Evolutionary conservation across 2,329 filamentous ascomycete species (phyloP), one percentile per base, ranked within the genome.

Genomic region (Geoglossum cookeanum): DNA sequence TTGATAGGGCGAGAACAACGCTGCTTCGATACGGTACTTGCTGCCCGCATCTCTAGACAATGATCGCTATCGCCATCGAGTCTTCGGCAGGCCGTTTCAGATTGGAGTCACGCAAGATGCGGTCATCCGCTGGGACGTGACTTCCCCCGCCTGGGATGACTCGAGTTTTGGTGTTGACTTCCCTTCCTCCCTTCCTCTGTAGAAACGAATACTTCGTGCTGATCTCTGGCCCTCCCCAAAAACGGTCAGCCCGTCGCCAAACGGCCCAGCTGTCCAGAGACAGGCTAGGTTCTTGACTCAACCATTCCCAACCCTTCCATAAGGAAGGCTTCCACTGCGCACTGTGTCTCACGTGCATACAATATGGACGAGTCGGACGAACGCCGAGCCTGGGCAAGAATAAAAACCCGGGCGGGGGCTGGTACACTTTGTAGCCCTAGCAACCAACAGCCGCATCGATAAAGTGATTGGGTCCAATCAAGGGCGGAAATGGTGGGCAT

Each of bases 361-460:
- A n/a, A 37, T 37, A 11, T 35, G 49, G 22, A 15, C 8, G 49
- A 33, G 30, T 22, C 33, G 30, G 30, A 32, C 49, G n/a, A 27
- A 22, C n/a, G 30, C 49, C 29, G 30, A 37, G 33, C 9, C 49
- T n/a, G 2, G 49, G 49, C 33, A 35, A 17, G n/a, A 35, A 51
- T 5, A n/a, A n/a, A 32, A 11, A 15, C 39, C 39, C 9, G 39
- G 39, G 39, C 39, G 39, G 39, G 35, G 39, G n/a, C 39, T 15
- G 39, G 39, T 42, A 4, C n/a, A 4, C 39, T 42, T 17, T 37
- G 49, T 53, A 53, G 49, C 49, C 49, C 49, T 33, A 37, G 49
- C 49, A 53, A 53, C 49, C 49, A 53, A 37, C 49, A 32, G n/a
- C 49, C 49, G 49, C 49, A 53, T 37, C 49, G 49, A 9, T 35